Conservation (phyloP, 2,329 filamentous ascomycete genomes). For the Leptographium lundbergii region DNA sequence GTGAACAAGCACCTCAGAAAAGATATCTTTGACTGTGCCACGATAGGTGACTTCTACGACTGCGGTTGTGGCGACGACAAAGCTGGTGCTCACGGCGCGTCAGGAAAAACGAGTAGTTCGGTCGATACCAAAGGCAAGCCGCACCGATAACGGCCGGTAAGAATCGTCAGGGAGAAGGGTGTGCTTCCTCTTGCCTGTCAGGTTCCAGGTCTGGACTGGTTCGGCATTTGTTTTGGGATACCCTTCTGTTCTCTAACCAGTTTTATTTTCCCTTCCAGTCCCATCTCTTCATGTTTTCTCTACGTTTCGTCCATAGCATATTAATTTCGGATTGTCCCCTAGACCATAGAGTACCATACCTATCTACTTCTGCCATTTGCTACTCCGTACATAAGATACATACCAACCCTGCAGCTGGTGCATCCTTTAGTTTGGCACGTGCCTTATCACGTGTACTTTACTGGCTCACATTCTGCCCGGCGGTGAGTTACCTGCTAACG, state of each 20-base stretch:
- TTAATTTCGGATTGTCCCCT: too few relatives aligned
- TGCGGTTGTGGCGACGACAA: slow-evolving; percentile 58
- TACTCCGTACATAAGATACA: too few relatives aligned
- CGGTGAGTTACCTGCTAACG: slow-evolving; percentile 9
- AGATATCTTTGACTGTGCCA: slow-evolving; percentile 49
- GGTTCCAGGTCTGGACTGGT: neutral
- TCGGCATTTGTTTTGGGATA: neutral
- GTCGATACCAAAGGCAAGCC: neutral
- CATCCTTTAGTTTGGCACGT: neutral
- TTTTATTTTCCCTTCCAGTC: neutral
- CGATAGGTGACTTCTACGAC: slow-evolving; percentile 59
- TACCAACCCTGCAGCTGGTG: too few relatives aligned
- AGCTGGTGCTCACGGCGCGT: slow-evolving; percentile 27
- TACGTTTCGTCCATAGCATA: neutral
- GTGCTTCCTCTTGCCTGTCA: neutral
- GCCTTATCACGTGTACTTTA: slow-evolving; percentile 3
- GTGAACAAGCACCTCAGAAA: slow-evolving; percentile 54
- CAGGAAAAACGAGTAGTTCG: slow-evolving; percentile 12
- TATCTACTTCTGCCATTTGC: too few relatives aligned
- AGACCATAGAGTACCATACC: too few relatives aligned
- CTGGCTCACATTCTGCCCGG: slow-evolving; percentile 6
- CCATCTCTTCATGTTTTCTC: neutral
- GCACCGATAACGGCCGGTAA: neutral
- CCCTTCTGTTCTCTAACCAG: neutral
- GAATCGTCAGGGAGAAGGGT: neutral